A percentile compares a stretch with the other conserved stretches of the same genome.
Conservation (phyloP, 2,329 filamentous ascomycete genomes). For the Calonectria naviculata region DNA sequence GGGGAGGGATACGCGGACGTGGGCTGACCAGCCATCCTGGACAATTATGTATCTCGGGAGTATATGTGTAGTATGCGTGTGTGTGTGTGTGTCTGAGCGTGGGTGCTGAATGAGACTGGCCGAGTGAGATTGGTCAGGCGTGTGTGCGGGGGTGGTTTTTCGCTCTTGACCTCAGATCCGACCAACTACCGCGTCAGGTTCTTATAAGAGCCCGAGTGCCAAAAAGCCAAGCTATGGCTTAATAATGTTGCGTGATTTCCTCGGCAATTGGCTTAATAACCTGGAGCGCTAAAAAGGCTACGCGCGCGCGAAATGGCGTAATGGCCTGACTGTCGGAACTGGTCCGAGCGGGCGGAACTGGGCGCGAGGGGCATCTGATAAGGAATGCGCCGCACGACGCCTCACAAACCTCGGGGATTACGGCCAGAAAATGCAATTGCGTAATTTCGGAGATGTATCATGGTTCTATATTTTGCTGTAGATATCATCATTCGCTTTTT, state of each 20-base stretch:
- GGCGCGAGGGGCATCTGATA: neutral
- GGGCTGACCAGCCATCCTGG: constrained; percentile 33
- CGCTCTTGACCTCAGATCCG: neutral
- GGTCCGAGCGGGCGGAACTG: neutral
- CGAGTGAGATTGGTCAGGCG: no score
- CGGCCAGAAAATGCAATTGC: neutral
- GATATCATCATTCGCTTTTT: no score
- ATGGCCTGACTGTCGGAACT: neutral
- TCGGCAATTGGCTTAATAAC: neutral
- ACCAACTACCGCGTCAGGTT: neutral
- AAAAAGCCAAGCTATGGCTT: neutral
- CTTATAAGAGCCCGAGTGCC: neutral
- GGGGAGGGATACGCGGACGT: constrained; percentile 55
- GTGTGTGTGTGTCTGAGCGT: neutral
- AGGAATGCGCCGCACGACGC: neutral
- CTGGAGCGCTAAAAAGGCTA: neutral
- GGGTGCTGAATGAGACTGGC: neutral
- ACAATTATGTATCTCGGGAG: neutral
- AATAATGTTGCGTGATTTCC: constrained; percentile 7
- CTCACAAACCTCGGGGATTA: neutral
- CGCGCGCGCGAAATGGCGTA: neutral
- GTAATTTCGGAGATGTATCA: no score
- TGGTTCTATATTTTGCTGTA: neutral
- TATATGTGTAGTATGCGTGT: neutral
- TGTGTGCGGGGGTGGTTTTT: neutral